Base-by-base conservation (phyloP, 768 basidiomycete species). In the Lentinus brumalis region DNA sequence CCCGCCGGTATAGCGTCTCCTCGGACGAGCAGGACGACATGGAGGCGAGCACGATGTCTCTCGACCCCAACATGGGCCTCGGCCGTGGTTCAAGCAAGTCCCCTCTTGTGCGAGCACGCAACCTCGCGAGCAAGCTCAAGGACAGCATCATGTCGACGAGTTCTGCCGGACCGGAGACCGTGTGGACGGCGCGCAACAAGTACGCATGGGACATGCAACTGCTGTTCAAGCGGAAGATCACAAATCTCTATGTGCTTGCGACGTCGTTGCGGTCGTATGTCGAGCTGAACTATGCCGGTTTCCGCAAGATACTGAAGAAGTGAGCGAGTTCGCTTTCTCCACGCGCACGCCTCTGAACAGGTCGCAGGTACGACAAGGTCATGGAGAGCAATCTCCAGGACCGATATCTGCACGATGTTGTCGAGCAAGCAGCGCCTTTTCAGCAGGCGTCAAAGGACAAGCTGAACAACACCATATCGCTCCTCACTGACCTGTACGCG, bases 271-370 rank as follows among this genome's bases (percentile, higher is more conserved):
- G 82, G 71, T 90, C 93, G 6, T 99, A 94, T 65, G 86, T 94
- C 57, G 94, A 98, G 68, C 77, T 97, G 59, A 98, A 98, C 73
- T 83, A 92, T 71, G 91, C 93, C 0, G 96, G 95, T 1, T 94
- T 98, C 76, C 84, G 93, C 66, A 98, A 98, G 80, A 95, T 96
- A 40, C 72, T 96, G 70, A 98, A 98, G 77, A 98, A 98, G 90
- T 94, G 71, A 59, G 86, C 35, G 11, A 6, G 35, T 35, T 45
- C n/a, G n/a, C 15, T 16, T 8, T 16, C 14, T 45, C 3, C 16
- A 45, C 44, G 44, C 16, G 44, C 16, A 8, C 10, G 3, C n/a
- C 21, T n/a, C n/a, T 42, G 14, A n/a, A 42, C 44, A 45, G 44
- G 14, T 21, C 47, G n/a, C 62, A 94, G 93, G 74, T 96, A 96